Evolutionary conservation across 129 eudicot species (phyloP).

Genomic region (Mikania micrantha): DNA sequence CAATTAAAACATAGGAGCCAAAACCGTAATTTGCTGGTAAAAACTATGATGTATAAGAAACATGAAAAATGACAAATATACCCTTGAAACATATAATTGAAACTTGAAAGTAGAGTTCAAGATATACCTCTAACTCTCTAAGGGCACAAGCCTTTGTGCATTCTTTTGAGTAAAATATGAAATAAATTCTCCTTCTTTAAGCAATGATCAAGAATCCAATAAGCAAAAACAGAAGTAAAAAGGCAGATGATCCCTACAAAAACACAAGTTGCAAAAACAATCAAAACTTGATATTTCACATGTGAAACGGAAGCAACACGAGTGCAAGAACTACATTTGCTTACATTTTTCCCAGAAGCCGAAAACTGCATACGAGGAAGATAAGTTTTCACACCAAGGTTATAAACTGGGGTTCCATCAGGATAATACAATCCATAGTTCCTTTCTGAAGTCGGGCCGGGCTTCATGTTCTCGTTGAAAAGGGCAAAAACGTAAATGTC

Average conservation of each 20-base stretch:
- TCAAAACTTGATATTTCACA: not conserved
- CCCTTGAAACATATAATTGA: conserved; percentile 17
- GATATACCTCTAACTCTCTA: conserved; percentile 15
- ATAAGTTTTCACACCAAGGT: conserved; percentile 57
- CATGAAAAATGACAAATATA: conserved; percentile 13
- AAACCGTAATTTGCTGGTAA: no score
- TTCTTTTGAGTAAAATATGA: conserved; percentile 3
- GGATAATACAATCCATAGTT: conserved; percentile 94
- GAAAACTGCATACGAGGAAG: conserved; percentile 67
- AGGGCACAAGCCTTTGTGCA: conserved; percentile 7
- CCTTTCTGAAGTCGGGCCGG: conserved; percentile 94
- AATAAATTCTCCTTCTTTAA: conserved; percentile 18
- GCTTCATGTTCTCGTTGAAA: conserved; percentile 80
- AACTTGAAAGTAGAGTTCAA: not conserved
- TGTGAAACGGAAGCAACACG: not conserved
- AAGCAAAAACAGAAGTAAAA: conserved; percentile 24
- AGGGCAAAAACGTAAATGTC: conserved; percentile 88
- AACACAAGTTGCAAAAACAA: conserved; percentile 2
- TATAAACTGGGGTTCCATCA: conserved; percentile 73
- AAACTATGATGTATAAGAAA: not conserved
- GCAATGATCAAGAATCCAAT: conserved; percentile 26
- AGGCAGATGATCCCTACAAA: conserved; percentile 35
- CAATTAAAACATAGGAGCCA: no score
- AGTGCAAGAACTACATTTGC: conserved; percentile 4
- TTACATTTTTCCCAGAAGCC: conserved; percentile 54